Evolutionary conservation across 805 yeast species (phyloP), one percentile per base, ranked within the genome.

Genomic region (Kuraishia borneana): DNA sequence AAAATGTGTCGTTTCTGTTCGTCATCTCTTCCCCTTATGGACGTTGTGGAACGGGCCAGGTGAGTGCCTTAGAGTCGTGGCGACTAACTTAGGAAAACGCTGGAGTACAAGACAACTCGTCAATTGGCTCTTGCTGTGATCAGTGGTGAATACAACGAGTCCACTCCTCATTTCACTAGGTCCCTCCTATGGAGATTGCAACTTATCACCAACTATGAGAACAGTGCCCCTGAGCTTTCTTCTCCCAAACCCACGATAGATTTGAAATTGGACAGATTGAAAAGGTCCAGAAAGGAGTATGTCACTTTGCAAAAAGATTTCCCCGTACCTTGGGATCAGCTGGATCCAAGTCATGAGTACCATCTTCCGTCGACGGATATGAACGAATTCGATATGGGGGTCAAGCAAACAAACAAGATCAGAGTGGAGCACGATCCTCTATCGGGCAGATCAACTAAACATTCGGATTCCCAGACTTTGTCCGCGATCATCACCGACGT

Each of bases 401-500:
- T 22, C 20, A 21, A 26, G n/a, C 16, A 33, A 22, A 7, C 21
- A 21, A 20, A 20, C 18, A 14, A 36, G 31, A 18, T 9, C 10
- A 30, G 47, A 13, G 42, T 44, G 3, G 39, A 38, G 6, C 47
- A 46, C 26, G 50, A 48, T 36, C 53, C 53, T 17, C 29, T 32
- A 9, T 10, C 18, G 14, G 22, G 3, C 8, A 13, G 12, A 29
- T 29, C 6, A 12, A 3, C 32, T 14, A 7, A 18, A 20, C 18
- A 41, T n/a, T 40, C 53, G 2, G 70, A 68, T 40, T 32, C 53
- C 3, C 70, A 67, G 21, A 51, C 63, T 7, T 48, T 72, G 20
- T 54, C 55, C 19, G 51, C 58, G 6, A 61, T 72, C 21, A 58
- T 69, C n/a, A 44, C 68, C 30, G 78, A 72, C 39, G 66, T 70